Conservation (phyloP, 495 filamentous ascomycete species). For the Friedmanniomyces endolithicus region DNA sequence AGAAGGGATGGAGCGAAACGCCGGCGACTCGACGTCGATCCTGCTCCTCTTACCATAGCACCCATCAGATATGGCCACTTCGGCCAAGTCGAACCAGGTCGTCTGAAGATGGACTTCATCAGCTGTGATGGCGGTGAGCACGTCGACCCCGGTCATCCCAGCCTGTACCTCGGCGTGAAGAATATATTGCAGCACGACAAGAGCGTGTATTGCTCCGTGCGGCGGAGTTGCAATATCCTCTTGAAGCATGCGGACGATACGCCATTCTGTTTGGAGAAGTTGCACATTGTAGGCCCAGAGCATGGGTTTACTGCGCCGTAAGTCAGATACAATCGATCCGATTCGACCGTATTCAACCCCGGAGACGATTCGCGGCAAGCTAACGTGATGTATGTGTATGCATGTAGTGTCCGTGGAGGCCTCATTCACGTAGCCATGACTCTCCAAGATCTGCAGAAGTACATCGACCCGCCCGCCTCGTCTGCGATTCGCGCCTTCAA, state of each 20-base stretch:
- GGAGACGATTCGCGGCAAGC: slow-evolving; percentile 15
- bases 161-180: slow-evolving; percentile 49
- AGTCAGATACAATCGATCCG: slow-evolving; percentile 28
- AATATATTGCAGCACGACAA: slow-evolving; percentile 73
- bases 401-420: slow-evolving; percentile 75
- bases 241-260: slow-evolving; percentile 64
- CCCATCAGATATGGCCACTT: slow-evolving; percentile 64
- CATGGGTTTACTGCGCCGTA: slow-evolving; percentile 76
- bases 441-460: slow-evolving; percentile 55
- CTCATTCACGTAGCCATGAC: slow-evolving; percentile 88
- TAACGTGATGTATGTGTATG: background rate
- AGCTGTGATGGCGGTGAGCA: slow-evolving; percentile 79
- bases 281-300: slow-evolving; percentile 78
- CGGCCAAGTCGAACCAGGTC: slow-evolving; percentile 70
- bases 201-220: slow-evolving; percentile 81
- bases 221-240: slow-evolving; percentile 70
- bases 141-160: slow-evolving; percentile 26
- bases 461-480: slow-evolving; percentile 38
- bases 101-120: slow-evolving; percentile 69
- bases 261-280: slow-evolving; percentile 66
- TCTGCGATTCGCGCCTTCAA: background rate
- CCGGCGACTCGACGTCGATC: slow-evolving; percentile 60
- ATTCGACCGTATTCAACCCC: background rate
- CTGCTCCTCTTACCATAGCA: background rate
- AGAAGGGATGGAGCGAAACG: slow-evolving; percentile 48